Evolutionary conservation across 768 basidiomycete genomes (phyloP), one percentile per base, ranked within the genome.

Genomic region (Tephrocybe sp.): DNA sequence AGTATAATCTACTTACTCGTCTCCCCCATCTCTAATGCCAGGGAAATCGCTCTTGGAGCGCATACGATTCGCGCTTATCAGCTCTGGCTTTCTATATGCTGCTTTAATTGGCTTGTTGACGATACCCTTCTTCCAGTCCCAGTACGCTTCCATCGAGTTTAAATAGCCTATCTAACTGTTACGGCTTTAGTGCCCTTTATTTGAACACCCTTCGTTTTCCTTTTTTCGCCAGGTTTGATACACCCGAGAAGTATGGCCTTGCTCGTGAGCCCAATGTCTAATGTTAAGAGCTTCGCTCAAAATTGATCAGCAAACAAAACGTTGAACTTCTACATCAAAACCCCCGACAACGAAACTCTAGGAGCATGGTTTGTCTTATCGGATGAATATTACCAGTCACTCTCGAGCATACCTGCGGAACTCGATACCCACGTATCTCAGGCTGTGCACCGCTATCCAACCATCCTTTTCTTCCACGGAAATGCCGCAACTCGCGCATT

Each of bases 391-490:
- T 89, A 88, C 64, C 79, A 77, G 44, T 69, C 70, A 9, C 62
- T 79, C 42, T 69, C 76, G 2, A 47, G 64, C 5, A 68, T 78
- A 19, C 68, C 74, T 3, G 55, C 61, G 14, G 59, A 68, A 30
- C 68, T 71, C 14, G 65, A 73, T 13, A 60, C 69, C 2, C 74
- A 76, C 38, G 71, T 92, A 32, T 62, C 74, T 13, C 56, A 70
- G 16, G 86, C 90, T 1, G 66, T 94, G 14, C 66, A 69, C 11
- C 56, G 69, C 1, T 67, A 76, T 22, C 92, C 92, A 0, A 94
- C 88, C 0, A 72, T 96, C n/a, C 73, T 98, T n/a, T 96, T 89
- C 69, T 74, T 95, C 38, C 96, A 98, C 56, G 96, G 96, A 9
- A 96, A 96, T 55, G 87, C 85, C 0, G 94, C 76, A 0, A 92